Conservation (phyloP, 768 basidiomycete species). For the Phaeotremella fagi region DNA sequence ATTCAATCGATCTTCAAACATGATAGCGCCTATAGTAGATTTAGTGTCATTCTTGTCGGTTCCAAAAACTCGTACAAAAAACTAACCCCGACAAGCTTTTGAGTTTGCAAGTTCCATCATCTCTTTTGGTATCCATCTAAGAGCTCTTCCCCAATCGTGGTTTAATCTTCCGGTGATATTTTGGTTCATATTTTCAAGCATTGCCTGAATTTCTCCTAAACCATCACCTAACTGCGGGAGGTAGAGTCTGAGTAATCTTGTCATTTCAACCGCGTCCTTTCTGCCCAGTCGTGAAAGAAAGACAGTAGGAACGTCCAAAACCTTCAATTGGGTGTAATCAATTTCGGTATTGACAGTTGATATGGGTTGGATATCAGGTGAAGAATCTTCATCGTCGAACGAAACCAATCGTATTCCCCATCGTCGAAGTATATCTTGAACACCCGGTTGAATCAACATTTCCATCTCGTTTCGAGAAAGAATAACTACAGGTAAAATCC, state of each 20-base stretch:
- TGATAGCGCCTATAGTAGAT: slow-evolving; percentile 70
- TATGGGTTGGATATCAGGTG: no score
- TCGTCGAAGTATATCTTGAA: slow-evolving; percentile 20
- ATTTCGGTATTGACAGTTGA: background rate
- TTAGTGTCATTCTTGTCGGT: background rate
- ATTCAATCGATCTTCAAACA: slow-evolving; percentile 84
- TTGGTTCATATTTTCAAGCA: slow-evolving; percentile 4
- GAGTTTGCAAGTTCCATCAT: slow-evolving; percentile 84
- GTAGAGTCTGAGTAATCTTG: slow-evolving; percentile 68
- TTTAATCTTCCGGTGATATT: background rate
- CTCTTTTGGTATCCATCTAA: slow-evolving; percentile 76
- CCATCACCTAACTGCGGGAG: slow-evolving; percentile 60
- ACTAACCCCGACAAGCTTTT: slow-evolving; percentile 86
- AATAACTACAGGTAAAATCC: slow-evolving; percentile 59
- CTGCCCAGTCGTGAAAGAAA: slow-evolving; percentile 38
- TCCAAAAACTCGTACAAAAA: slow-evolving; percentile 11
- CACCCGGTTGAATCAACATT: slow-evolving; percentile 48
- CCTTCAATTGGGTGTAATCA: slow-evolving; percentile 10
- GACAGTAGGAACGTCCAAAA: slow-evolving; percentile 27
- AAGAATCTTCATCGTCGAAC: background rate
- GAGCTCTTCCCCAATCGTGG: slow-evolving; percentile 60
- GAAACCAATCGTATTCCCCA: slow-evolving; percentile 40
- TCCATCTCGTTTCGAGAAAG: slow-evolving; percentile 64
- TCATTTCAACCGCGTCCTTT: slow-evolving; percentile 61
- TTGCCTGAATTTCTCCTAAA: slow-evolving; percentile 21